Percentiles rank a stretch among this genome's conserved stretches.
phyloP scores from a whole-genome alignment of 768 basidiomycete genomes.

The Inosperma sp. region DNA sequence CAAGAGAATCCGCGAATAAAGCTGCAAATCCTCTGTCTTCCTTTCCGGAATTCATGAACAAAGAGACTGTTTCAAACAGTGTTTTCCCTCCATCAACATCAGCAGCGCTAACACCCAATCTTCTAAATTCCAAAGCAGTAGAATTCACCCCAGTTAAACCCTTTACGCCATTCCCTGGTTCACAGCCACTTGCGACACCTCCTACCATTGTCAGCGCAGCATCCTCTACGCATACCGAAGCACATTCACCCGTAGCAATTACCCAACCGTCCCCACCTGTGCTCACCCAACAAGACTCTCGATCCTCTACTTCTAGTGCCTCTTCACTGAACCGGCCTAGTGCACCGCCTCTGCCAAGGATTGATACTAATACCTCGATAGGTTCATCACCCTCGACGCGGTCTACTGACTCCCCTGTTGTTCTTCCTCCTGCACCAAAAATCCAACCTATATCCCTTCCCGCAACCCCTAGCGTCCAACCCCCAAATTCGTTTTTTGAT shows the following conservation, averaged over 20 bases:
- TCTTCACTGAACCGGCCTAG: slow-evolving; percentile 16
- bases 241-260: slow-evolving; percentile 12
- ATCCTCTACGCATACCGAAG: slow-evolving; percentile 23
- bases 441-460: slow-evolving; percentile 45
- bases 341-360: slow-evolving; percentile 33
- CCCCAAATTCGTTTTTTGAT: slow-evolving; percentile 29
- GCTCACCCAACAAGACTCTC: slow-evolving; percentile 2
- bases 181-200: neutral
- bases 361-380: slow-evolving; percentile 28
- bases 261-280: slow-evolving; percentile 2
- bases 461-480: slow-evolving; percentile 36
- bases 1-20: no score
- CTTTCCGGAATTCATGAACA: no score
- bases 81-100: neutral
- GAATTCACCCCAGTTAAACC: slow-evolving; percentile 1
- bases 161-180: neutral
- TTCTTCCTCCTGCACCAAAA: slow-evolving; percentile 38
- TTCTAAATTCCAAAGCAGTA: neutral
- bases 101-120: neutral
- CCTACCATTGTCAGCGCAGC: slow-evolving; percentile 9
- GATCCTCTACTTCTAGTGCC: slow-evolving; percentile 10
- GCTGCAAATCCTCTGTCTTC: no score
- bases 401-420: slow-evolving; percentile 26
- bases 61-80: no score
- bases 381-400: slow-evolving; percentile 16